Percentiles rank a stretch among this genome's conserved stretches.
phyloP scores from a whole-genome alignment of 345 rosid genomes.

The Trapa bicornis region DNA sequence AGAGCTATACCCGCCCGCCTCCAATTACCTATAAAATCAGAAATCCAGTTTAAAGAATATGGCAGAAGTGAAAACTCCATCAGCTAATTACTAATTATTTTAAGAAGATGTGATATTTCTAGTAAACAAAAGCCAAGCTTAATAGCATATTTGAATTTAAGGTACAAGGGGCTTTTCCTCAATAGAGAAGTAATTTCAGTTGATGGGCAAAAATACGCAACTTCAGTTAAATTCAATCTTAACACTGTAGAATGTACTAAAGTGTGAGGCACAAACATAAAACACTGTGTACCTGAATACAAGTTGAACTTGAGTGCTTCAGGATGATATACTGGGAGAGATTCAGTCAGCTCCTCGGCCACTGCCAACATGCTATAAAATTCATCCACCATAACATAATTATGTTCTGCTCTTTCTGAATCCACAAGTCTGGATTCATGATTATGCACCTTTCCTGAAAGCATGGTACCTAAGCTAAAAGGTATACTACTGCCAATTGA shows the following conservation, averaged over 20 bases:
- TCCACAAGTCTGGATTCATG: conserved; percentile 15
- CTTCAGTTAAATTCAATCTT: background rate
- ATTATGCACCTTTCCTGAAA: conserved; percentile 15
- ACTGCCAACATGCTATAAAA: conserved; percentile 41
- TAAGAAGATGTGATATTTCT: too few relatives aligned
- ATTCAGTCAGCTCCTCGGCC: conserved; percentile 42
- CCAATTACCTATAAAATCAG: conserved; percentile 69
- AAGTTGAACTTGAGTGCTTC: conserved; percentile 58
- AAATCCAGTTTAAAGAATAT: conserved; percentile 22
- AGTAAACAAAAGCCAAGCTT: background rate
- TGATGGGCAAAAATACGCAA: background rate
- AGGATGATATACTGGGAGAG: conserved; percentile 66
- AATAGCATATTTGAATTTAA: background rate
- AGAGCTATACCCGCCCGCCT: conserved; percentile 66
- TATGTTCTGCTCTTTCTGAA: conserved; percentile 18
- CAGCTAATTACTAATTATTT: background rate
- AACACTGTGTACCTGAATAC: conserved; percentile 44
- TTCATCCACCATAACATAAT: conserved; percentile 24
- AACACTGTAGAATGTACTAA: background rate
- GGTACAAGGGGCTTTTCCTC: background rate
- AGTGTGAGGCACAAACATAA: background rate
- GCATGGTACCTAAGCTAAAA: conserved; percentile 15
- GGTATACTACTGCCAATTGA: conserved; percentile 13
- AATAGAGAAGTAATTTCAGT: background rate
- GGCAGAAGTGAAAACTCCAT: background rate